Base-by-base conservation (phyloP, 352 stramenopile species). In the Pythium chondricola region DNA sequence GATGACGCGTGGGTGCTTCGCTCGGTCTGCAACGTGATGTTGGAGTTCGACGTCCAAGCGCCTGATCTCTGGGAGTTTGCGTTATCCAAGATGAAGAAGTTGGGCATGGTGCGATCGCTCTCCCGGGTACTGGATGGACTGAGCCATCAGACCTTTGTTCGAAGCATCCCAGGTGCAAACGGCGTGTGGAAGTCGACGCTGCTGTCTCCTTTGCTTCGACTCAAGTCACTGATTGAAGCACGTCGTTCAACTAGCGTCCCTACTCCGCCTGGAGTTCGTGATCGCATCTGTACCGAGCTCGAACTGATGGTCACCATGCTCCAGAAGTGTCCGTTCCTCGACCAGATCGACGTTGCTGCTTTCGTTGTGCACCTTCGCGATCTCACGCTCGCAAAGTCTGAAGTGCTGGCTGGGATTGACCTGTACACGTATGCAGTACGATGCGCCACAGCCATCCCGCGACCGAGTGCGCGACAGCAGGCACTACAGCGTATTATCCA, bases 281-380 rank as follows among this genome's bases (percentile, higher is more conserved):
- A n/a, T 41, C 38, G 9, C 4, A 56, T 72, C 18, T 31, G 48
- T 1, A 33, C 17, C 3, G 43, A 70, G 25, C 50, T 74, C 14
- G 45, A 65, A 29, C 26, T 44, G 25, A 58, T 71, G 41, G 66
- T 75, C 6, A 26, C 48, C 11, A 55, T 67, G 43, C 61, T 75
- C 13, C 62, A 71, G 27, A 64, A 67, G 21, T 71, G 66, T 32
- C 62, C 63, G 21, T 71, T 75, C 42, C 56, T 75, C 27, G 58
- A 75, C n/a, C 53, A 60, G 18, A 56, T 75, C 27, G 63, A 75
- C 40, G 53, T 75, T n/a, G 31, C 46, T n/a, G 44, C 42, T 25
- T 59, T 75, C 45, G 63, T 71, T 3, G 40, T 66, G 3, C 35
- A 55, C 18, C 30, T 70, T 4, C 50, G 57, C 6, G 61, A 70